Conservation (phyloP, 805 yeast genomes). For the Yarrowia sp. region DNA sequence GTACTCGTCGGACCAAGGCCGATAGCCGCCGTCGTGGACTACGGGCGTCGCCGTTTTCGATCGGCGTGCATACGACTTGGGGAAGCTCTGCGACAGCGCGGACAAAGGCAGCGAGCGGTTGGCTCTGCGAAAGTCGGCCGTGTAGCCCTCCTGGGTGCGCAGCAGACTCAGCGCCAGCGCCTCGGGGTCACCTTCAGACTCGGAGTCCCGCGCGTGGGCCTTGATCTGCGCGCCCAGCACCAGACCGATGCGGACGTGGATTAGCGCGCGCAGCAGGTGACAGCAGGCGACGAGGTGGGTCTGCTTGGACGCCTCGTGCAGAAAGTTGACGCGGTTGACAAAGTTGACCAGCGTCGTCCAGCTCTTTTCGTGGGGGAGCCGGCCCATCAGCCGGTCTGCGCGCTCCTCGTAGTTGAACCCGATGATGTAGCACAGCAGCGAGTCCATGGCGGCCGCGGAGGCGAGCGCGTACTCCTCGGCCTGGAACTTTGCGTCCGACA, state of each 20-base stretch:
- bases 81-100: constrained; percentile 31
- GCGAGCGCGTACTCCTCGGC: constrained; percentile 37
- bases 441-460: constrained; percentile 42
- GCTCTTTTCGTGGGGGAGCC: constrained; percentile 36
- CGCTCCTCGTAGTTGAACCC: constrained; percentile 44
- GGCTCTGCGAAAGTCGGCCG: constrained; percentile 37
- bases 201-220: neutral
- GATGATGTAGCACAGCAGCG: constrained; percentile 42
- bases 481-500: constrained; percentile 40
- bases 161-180: neutral
- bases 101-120: constrained; percentile 33
- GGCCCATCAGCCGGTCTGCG: constrained; percentile 35
- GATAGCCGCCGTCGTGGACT: constrained; percentile 34
- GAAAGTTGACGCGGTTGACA: constrained; percentile 33
- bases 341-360: constrained; percentile 42
- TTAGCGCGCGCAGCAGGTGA: constrained; percentile 38
- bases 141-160: constrained; percentile 30
- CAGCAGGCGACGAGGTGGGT: constrained; percentile 36
- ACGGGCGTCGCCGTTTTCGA: constrained; percentile 27
- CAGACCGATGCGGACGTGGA: constrained; percentile 28
- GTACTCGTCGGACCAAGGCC: constrained; percentile 40
- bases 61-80: constrained; percentile 30
- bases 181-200: no score
- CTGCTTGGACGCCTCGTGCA: constrained; percentile 34
- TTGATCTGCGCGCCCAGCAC: neutral